Base-by-base conservation (phyloP, 768 basidiomycete species). In the Termitomyces sp. region DNA sequence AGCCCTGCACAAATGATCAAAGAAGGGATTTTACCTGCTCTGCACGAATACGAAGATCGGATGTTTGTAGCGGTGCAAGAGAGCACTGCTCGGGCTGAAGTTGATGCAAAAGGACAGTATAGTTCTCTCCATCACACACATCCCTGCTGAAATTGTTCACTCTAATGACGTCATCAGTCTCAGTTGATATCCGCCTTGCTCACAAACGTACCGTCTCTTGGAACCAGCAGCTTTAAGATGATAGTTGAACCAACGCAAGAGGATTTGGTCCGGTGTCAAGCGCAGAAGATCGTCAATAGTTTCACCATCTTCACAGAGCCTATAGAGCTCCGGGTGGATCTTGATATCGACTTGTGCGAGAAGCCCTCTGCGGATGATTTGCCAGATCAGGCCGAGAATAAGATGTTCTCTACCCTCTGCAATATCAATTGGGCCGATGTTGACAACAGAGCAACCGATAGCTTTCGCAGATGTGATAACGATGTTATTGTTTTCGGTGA, bases 401-500 rank as follows among this genome's bases (percentile, higher is more conserved):
- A 99, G 80, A 73, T 98, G 96, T 67, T 99, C 96, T 56, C 90
- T 77, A 15, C 96, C 94, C 60, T 96, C 95, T 28, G 93, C 81
- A 49, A 99, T 75, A 73, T 99, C 97, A 2, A 83, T 79, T 0
- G 96, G 88, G 24, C 97, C 97, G 60, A 99, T 98, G 73, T 99
- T 99, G 71, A 99, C 96, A 52, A 98, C 94, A 2, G 93, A 96
- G 67, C 97, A 97, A 37, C 97, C 96, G 61, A 99, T 98, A 69
- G 90, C 95, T 74, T 98, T 98, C 37, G 96, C 86, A 24, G 97
- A 98, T 12, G 92, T 89, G 72, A 99, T 97, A 66, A 98, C 96
- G 66, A 99, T 97, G 72, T 98, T 99, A 79, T 99, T 98, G 77
- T 98, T 98, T 70, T 99, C 97, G 0, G 97, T 98, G 64, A 98